Base-by-base conservation (phyloP, 2,329 filamentous ascomycete genomes). In the Botrytis porri region DNA sequence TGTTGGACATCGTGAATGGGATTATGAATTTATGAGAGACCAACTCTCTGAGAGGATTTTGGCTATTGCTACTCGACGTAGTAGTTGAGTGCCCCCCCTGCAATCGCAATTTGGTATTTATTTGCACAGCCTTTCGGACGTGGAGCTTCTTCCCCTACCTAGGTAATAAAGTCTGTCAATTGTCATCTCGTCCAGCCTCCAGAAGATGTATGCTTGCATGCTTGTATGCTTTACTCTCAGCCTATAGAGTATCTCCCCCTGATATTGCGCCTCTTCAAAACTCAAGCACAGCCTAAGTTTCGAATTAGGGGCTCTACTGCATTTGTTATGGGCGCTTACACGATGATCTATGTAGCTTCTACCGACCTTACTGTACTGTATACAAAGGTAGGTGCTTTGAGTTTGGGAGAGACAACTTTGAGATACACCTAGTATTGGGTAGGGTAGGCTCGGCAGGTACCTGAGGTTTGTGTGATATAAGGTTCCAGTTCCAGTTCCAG, bases 61-160 rank as follows among this genome's bases (percentile, higher is more conserved):
- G 37, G 32, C 67, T 43, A 14, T 41, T 51, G 45, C 48, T 6
- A 51, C n/a, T 60, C 25, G 69, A 41, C 41, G 57, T 41, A 3
- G 39, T 29, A 48, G 41, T n/a, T 51, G 48, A 29, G 14, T 16
- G 51, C 12, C 18, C 48, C 37, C 69, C 69, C 43, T 71, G 69
- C 35, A 64, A 41, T 64, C 59, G 69, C 43, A 71, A 71, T 71
- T 43, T 71, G 29, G 69, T 62, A 71, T 51, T 35, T 71, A 71
- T 51, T 63, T 71, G 69, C 69, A 71, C 69, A 71, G 69, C 69
- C 69, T 63, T 48, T 45, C 43, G 20, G 43, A 54, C 35, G 59
- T 71, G 43, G 29, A 71, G 45, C 63, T 37, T 51, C 32, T n/a
- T 35, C 45, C 67, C 32, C 32, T 48, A 51, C 48, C 48, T 51